phyloP scores from a whole-genome alignment of 441 rosid genomes.

The Corymbia citriodora region DNA sequence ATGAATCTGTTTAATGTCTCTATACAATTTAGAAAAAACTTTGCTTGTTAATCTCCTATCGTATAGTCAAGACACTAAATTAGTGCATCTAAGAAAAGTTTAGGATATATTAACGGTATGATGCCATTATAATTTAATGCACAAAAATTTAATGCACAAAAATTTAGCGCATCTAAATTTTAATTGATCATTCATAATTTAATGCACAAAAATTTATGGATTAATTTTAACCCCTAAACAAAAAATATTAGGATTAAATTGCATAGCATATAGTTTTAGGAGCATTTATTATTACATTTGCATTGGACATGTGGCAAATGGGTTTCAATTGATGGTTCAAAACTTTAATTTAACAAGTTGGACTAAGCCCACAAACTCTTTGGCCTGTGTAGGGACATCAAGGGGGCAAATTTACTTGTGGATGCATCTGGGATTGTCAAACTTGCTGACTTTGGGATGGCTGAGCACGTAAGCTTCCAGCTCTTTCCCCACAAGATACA shows the following conservation, averaged over 20 bases:
- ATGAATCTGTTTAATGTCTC: neutral
- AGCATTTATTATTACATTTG: no score
- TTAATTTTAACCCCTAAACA: no score
- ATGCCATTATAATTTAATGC: neutral
- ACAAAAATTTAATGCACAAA: no score
- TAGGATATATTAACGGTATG: neutral
- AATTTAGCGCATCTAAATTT: no score
- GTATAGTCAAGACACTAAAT: neutral
- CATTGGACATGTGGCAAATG: no score
- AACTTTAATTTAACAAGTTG: no score
- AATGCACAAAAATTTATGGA: no score
- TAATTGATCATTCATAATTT: no score
- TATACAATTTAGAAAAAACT: neutral
- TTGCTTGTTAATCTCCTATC: neutral
- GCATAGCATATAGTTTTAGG: no score
- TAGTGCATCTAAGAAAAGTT: neutral
- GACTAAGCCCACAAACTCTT: no score
- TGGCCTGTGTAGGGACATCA: slow-evolving; percentile 65
- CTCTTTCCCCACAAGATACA: neutral
- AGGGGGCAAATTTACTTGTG: slow-evolving; percentile 96
- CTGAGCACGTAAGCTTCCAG: slow-evolving; percentile 71
- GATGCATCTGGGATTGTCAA: slow-evolving; percentile 95
- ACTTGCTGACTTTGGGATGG: slow-evolving; percentile 99
- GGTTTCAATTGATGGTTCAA: no score
- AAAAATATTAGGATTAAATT: no score